A percentile compares a stretch with the other conserved stretches of the same genome.
Conservation (phyloP, 2,329 filamentous ascomycete species). For the Tolypocladium amazonense region DNA sequence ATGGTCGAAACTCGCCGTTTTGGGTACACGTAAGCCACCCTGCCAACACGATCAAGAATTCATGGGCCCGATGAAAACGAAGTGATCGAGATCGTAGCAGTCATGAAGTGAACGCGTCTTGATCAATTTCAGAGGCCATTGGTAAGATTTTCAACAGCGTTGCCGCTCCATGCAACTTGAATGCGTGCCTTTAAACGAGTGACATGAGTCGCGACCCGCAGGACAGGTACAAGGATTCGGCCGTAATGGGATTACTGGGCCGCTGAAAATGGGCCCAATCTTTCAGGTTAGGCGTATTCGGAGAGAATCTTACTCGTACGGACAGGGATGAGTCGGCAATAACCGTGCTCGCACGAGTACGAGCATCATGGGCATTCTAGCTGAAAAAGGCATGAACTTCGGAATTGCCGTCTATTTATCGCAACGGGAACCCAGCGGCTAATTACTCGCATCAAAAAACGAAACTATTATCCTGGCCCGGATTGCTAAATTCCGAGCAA, state of each 20-base stretch:
- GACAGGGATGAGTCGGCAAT: background rate
- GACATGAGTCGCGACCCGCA: background rate
- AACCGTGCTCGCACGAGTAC: no score
- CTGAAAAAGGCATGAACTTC: background rate
- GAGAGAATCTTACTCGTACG: no score
- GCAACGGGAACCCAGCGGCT: background rate
- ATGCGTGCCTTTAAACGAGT: background rate
- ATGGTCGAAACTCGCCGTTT: background rate
- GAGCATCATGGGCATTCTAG: background rate
- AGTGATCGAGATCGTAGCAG: background rate
- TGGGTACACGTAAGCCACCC: background rate
- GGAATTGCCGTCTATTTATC: background rate
- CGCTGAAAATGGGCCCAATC: background rate
- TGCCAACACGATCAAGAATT: background rate
- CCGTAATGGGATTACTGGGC: background rate
- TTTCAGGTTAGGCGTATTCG: background rate
- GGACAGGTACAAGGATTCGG: background rate
- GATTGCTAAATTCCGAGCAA: constrained; percentile 6
- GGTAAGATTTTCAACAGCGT: background rate
- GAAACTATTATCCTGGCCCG: background rate
- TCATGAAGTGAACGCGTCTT: background rate
- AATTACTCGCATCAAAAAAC: background rate
- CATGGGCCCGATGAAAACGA: background rate
- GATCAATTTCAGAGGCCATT: background rate
- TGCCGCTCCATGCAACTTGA: background rate